A percentile compares a stretch with the other conserved stretches of the same genome.
Evolutionary conservation across 2,329 filamentous ascomycete genomes (phyloP).

Genomic region (Alternaria rosae): DNA sequence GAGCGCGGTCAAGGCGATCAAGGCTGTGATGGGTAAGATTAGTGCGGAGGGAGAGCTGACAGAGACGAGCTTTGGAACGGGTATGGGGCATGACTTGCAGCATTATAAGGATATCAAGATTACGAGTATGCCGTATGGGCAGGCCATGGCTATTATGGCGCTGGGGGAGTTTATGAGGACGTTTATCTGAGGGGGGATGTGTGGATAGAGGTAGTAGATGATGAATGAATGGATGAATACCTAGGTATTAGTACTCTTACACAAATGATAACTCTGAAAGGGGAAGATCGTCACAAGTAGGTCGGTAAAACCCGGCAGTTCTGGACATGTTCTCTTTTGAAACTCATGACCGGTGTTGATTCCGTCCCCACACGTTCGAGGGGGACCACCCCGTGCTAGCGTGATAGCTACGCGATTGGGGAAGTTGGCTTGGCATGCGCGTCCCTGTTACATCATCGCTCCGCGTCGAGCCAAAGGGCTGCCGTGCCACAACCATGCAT

Average conservation of each 20-base stretch:
- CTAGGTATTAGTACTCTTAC: not conserved
- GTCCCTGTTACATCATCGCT: not conserved
- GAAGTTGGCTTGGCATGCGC: not conserved
- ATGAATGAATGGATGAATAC: not conserved
- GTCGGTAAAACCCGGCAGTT: too few species aligned
- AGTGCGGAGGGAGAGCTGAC: conserved; percentile 72
- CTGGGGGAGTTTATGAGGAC: conserved; percentile 75
- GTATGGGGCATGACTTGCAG: conserved; percentile 75
- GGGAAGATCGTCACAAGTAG: too few species aligned
- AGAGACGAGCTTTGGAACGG: conserved; percentile 80
- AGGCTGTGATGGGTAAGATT: conserved; percentile 71
- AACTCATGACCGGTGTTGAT: too few species aligned
- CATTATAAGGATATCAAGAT: conserved; percentile 79
- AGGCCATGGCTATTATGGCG: conserved; percentile 85
- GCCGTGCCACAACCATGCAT: too few species aligned
- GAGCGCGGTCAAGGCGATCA: conserved; percentile 70
- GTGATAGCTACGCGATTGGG: not conserved
- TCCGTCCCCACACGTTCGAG: too few species aligned
- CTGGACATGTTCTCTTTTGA: too few species aligned
- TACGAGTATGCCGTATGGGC: conserved; percentile 85
- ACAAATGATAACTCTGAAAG: too few species aligned
- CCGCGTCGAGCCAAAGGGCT: not conserved
- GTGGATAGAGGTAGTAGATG: not conserved
- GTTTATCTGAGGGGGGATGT: conserved; percentile 54
- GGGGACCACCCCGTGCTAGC: not conserved